phyloP scores from a whole-genome alignment of 495 filamentous ascomycete species.

The Parmelia sp. region DNA sequence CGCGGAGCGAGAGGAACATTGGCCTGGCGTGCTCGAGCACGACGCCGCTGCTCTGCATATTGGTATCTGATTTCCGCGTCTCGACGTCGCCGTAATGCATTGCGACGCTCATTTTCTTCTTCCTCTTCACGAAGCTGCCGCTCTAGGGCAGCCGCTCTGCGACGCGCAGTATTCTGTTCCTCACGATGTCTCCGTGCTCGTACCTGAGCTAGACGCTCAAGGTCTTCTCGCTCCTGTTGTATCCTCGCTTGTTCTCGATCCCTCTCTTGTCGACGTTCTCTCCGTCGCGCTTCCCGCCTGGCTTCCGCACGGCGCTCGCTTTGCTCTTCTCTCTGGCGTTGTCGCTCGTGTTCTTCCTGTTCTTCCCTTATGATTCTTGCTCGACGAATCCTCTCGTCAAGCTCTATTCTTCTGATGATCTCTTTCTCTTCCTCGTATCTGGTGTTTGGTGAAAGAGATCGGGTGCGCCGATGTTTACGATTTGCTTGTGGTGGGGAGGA shows the following conservation, averaged over 20 bases:
- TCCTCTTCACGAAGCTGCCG: background rate
- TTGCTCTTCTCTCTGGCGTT: background rate
- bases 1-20: constrained; percentile 11
- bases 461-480: constrained; percentile 14
- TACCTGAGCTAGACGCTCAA: background rate
- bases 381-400: background rate
- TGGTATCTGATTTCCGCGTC: background rate
- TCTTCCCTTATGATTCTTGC: constrained; percentile 2
- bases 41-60: constrained; percentile 3
- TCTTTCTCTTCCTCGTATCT: constrained; percentile 10
- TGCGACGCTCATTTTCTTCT: background rate
- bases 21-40: background rate
- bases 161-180: constrained; percentile 2
- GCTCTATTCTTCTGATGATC: constrained; percentile 1
- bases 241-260: constrained; percentile 1
- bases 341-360: constrained; percentile 16
- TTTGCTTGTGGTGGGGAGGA: constrained; percentile 11
- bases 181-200: constrained; percentile 9
- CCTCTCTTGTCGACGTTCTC: background rate
- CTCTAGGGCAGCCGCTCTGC: background rate
- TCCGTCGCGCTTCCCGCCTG: background rate
- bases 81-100: background rate
- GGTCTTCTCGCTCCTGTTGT: background rate
- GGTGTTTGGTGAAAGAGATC: constrained; percentile 12
- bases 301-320: background rate